phyloP scores from a whole-genome alignment of 2,329 filamentous ascomycete genomes.

The Aspergillus caelatus region DNA sequence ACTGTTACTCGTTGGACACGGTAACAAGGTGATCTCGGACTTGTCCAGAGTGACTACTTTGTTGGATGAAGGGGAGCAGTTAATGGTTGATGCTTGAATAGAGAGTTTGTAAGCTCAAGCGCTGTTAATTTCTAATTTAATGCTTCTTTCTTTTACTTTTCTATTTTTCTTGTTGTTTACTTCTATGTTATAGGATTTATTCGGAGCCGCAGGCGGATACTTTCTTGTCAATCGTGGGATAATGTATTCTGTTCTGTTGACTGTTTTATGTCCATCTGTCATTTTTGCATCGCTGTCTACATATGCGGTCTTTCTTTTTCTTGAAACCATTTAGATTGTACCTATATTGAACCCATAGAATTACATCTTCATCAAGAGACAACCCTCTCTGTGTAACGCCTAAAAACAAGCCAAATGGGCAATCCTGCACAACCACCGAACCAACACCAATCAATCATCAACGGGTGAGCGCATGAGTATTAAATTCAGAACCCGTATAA shows the following conservation, averaged over 20 bases:
- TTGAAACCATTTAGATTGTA: neutral
- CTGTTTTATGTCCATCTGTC: neutral
- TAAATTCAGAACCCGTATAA: slow-evolving; percentile 16
- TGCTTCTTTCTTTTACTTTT: slow-evolving; percentile 8
- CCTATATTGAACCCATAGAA: neutral
- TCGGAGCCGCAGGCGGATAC: slow-evolving; percentile 8
- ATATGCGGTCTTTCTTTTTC: neutral
- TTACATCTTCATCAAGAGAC: neutral
- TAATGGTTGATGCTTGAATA: slow-evolving; percentile 67
- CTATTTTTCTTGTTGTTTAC: slow-evolving; percentile 17
- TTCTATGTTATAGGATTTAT: slow-evolving; percentile 9
- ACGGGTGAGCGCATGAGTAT: too few species aligned
- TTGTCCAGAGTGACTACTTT: slow-evolving; percentile 82
- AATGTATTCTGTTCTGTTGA: slow-evolving; percentile 2
- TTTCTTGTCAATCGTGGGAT: slow-evolving; percentile 7
- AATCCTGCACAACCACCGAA: too few species aligned
- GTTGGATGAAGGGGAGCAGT: slow-evolving; percentile 90
- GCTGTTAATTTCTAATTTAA: slow-evolving; percentile 8
- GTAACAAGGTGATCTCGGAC: slow-evolving; percentile 80
- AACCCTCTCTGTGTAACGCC: neutral
- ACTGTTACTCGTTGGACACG: slow-evolving; percentile 83
- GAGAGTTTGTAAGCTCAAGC: slow-evolving; percentile 12
- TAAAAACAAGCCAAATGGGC: neutral
- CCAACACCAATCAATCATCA: too few species aligned
- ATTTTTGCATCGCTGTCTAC: neutral